Conservation (phyloP, 148 eudicot genomes). For the Vaccinium vitisidaea region DNA sequence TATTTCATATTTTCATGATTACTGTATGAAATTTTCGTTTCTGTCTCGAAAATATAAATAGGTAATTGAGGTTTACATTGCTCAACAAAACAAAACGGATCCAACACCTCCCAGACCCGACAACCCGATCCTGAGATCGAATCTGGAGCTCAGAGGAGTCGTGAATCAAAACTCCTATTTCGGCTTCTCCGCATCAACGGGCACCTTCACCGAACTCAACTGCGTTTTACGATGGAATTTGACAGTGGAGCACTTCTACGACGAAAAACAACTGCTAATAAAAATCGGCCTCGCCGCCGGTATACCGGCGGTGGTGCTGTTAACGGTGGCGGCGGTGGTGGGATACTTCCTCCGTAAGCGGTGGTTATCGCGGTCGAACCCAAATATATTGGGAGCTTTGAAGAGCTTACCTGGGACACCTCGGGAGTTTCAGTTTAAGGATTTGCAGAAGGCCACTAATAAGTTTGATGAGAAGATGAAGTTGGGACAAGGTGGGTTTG, state of each 20-base stretch:
- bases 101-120: conserved; percentile 42
- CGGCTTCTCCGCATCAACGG: conserved; percentile 83
- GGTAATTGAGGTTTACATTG: conserved; percentile 51
- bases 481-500: conserved; percentile 84
- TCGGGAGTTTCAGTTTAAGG: conserved; percentile 64
- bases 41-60: background rate
- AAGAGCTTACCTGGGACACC: conserved; percentile 77
- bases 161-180: conserved; percentile 59
- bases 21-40: too few species aligned
- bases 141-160: conserved; percentile 44
- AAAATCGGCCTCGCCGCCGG: conserved; percentile 23
- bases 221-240: conserved; percentile 82
- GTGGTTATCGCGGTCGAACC: conserved; percentile 20
- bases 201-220: conserved; percentile 49
- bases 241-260: conserved; percentile 42
- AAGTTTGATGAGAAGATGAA: conserved; percentile 67
- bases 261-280: background rate
- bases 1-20: too few species aligned
- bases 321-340: conserved; percentile 23
- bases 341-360: conserved; percentile 24
- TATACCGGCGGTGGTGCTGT: conserved; percentile 18
- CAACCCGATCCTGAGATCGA: conserved; percentile 44
- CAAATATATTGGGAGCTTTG: conserved; percentile 56
- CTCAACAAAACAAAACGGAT: conserved; percentile 19
- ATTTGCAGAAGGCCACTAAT: conserved; percentile 65